These are phyloP conservation scores for Corylus heterophylla DNA, from an alignment of 306 rosid genomes.

Conservation along the genomic window DNA sequence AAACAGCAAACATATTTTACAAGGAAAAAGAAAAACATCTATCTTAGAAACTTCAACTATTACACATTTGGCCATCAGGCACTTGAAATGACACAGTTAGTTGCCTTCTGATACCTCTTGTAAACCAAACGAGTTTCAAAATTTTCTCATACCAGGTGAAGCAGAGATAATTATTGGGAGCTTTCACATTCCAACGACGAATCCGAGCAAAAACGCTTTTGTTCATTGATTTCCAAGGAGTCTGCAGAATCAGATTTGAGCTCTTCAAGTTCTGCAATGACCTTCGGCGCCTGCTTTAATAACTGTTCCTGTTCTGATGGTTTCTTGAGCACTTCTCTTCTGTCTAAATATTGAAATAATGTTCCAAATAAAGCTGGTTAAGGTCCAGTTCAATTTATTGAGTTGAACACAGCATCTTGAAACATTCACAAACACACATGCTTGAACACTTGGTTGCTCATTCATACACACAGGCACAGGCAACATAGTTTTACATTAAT, in stretches of 20 bases:
- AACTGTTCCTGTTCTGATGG: conserved; percentile 56
- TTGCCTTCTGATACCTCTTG: background rate
- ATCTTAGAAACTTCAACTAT: background rate
- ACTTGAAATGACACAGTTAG: background rate
- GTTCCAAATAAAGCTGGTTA: conserved; percentile 47
- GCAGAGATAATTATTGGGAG: too few relatives aligned
- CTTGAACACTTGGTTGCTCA: too few relatives aligned
- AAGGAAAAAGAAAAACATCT: background rate
- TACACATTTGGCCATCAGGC: background rate
- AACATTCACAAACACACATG: too few relatives aligned
- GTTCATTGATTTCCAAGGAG: background rate
- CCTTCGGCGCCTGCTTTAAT: conserved; percentile 45
- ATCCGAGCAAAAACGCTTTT: background rate
- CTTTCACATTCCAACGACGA: background rate
- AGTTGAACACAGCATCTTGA: too few relatives aligned
- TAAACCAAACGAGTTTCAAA: background rate
- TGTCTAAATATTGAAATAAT: conserved; percentile 48
- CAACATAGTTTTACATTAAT: too few relatives aligned
- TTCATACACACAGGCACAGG: too few relatives aligned
- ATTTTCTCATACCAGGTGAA: too few relatives aligned
- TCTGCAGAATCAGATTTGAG: background rate
- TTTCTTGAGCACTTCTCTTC: conserved; percentile 46
- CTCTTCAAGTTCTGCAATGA: conserved; percentile 55
- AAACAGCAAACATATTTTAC: background rate
- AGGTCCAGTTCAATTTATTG: conserved; percentile 39